Evolutionary conservation across 768 basidiomycete genomes (phyloP), one percentile per base, ranked within the genome.

Genomic region (Phylloporus arenicola): DNA sequence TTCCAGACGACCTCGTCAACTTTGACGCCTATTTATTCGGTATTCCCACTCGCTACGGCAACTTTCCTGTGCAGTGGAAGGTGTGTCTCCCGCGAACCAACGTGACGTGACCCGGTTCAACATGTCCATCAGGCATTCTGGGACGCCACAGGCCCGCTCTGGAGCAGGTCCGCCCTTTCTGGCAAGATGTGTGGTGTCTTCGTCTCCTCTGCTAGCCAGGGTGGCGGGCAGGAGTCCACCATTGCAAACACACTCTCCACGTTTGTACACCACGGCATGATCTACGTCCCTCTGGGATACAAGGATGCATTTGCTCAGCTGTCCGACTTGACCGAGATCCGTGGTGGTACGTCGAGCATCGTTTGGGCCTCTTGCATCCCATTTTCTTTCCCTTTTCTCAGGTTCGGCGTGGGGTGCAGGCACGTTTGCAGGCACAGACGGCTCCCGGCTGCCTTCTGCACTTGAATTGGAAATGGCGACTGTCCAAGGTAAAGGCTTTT

Each of bases 401-500:
- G 86, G 87, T 40, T 84, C 84, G 17, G 78, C 90, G 1, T 93
- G 83, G 80, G 90, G 90, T 56, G 82, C 86, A n/a, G 88, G 85
- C 41, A 85, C 85, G 29, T 72, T 79, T 57, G 74, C 84, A 12
- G 74, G 72, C 39, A 61, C 68, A 9, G 75, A 77, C 52, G 83
- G 82, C 24, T 71, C 77, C 14, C 82, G 86, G 57, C 76, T 81
- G 58, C 84, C 86, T 19, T 72, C 73, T 7, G 58, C 68, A 7
- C 72, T 84, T 34, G 84, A 86, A 64, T 56, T 78, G 39, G 75
- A 80, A 58, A 72, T 83, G 20, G 83, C 81, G 11, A 63, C 62
- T 13, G 67, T 80, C 46, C 84, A 86, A 51, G 84, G 83, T 17
- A 73, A 75, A 56, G 49, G 65, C 12, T 85, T 85, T 68, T 80